Conservation (phyloP, 2,329 filamentous ascomycete species). For the Cercospora sp. region DNA sequence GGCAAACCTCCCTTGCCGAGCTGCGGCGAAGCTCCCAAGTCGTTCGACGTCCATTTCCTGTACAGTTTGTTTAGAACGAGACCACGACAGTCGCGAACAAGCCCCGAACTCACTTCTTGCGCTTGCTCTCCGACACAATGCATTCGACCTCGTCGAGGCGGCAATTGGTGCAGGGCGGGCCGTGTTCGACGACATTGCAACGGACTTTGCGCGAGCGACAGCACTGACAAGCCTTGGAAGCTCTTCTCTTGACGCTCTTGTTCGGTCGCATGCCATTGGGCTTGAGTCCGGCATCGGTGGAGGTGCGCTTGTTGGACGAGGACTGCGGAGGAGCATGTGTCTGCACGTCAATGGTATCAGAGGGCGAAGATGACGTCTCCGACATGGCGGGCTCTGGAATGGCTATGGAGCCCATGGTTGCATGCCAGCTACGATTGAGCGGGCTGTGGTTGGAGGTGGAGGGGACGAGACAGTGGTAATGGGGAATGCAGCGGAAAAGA, state of each 20-base stretch:
- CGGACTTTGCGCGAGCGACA: slow-evolving; percentile 88
- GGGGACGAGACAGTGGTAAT: slow-evolving; percentile 14
- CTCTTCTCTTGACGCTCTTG: slow-evolving; percentile 73
- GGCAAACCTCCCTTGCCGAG: slow-evolving; percentile 23
- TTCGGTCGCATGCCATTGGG: slow-evolving; percentile 48
- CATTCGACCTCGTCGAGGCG: slow-evolving; percentile 77
- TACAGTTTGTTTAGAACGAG: not conserved
- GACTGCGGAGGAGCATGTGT: slow-evolving; percentile 18
- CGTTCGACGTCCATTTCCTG: slow-evolving; percentile 41
- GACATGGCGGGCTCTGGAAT: slow-evolving; percentile 29
- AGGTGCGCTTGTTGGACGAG: slow-evolving; percentile 54
- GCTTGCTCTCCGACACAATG: slow-evolving; percentile 68
- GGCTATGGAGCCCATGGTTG: slow-evolving; percentile 29
- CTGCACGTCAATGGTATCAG: slow-evolving; percentile 30
- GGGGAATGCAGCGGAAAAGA: slow-evolving; percentile 13
- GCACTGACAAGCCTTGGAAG: slow-evolving; percentile 87
- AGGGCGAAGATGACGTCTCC: slow-evolving; percentile 36
- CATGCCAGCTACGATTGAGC: slow-evolving; percentile 8
- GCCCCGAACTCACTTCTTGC: slow-evolving; percentile 69
- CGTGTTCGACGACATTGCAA: slow-evolving; percentile 87
- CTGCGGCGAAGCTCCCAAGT: slow-evolving; percentile 25
- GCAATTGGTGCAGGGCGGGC: slow-evolving; percentile 84
- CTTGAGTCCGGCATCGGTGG: slow-evolving; percentile 57
- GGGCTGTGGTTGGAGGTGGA: slow-evolving; percentile 11
- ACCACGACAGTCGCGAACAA: not conserved